A percentile compares a stretch with the other conserved stretches of the same genome.
These are phyloP conservation scores for Ceratonia siliqua DNA, from an alignment of 306 rosid species.

Conservation along the genomic window DNA sequence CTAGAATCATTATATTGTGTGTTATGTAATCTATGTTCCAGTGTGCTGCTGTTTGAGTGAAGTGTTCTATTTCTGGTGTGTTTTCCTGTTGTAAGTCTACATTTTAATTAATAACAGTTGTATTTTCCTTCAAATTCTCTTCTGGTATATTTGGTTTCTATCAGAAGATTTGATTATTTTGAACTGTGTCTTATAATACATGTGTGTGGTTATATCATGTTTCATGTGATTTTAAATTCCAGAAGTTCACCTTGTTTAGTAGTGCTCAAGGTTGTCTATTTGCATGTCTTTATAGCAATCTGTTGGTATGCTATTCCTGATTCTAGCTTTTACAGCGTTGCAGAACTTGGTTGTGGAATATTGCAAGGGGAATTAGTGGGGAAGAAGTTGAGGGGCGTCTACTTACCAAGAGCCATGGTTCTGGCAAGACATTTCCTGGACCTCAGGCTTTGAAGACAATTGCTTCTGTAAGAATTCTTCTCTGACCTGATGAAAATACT, in stretches of 20 bases:
- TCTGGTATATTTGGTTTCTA: too few relatives aligned
- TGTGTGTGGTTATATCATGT: not conserved
- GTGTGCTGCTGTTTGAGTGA: too few relatives aligned
- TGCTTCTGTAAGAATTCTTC: conserved; percentile 59
- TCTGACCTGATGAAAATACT: conserved; percentile 20
- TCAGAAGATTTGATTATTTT: not conserved
- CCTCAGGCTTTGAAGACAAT: conserved; percentile 80
- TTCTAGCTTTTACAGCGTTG: conserved; percentile 41
- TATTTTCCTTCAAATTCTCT: too few relatives aligned
- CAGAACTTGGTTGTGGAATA: conserved; percentile 98
- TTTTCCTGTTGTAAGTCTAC: too few relatives aligned
- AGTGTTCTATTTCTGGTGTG: too few relatives aligned
- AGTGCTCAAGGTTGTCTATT: conserved; percentile 6
- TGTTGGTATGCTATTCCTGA: conserved; percentile 36
- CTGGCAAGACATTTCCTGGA: conserved; percentile 96
- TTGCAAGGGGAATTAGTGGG: conserved; percentile 86
- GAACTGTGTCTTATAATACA: not conserved
- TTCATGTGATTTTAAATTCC: not conserved
- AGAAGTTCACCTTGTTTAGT: conserved; percentile 2
- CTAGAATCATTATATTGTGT: too few relatives aligned
- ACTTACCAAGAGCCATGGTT: conserved; percentile 97
- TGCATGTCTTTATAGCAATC: conserved; percentile 16
- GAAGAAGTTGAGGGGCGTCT: conserved; percentile 92
- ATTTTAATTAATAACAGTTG: too few relatives aligned
- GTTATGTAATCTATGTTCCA: too few relatives aligned